Evolutionary conservation across 2,329 filamentous ascomycete genomes (phyloP).

Genomic region (Pseudocercospora eumusae): DNA sequence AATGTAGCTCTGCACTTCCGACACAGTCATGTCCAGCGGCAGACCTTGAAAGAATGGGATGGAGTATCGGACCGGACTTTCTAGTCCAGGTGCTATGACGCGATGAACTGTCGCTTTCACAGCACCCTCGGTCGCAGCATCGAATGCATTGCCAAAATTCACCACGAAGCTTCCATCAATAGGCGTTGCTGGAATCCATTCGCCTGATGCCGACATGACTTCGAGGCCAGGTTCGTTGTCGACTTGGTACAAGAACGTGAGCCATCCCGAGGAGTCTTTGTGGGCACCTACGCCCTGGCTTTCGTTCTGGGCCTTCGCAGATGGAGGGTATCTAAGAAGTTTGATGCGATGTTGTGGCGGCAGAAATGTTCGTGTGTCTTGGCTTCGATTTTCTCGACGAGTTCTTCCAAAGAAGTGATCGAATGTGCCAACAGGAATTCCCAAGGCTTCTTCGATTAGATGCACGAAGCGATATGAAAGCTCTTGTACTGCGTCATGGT

Average conservation of each 20-base stretch:
- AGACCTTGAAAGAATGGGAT: slow-evolving; percentile 45
- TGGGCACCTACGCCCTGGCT: slow-evolving; percentile 62
- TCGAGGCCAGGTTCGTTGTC: slow-evolving; percentile 56
- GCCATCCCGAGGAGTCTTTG: slow-evolving; percentile 65
- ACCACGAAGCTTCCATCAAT: slow-evolving; percentile 57
- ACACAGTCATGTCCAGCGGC: slow-evolving; percentile 43
- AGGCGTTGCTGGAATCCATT: slow-evolving; percentile 55
- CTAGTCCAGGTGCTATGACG: slow-evolving; percentile 32
- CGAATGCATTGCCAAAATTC: slow-evolving; percentile 61
- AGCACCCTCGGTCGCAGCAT: slow-evolving; percentile 57
- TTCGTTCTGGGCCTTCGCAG: slow-evolving; percentile 12
- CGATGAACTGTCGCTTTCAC: slow-evolving; percentile 56
- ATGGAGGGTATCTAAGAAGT: slow-evolving; percentile 56
- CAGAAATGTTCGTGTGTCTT: slow-evolving; percentile 24
- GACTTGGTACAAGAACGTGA: slow-evolving; percentile 64
- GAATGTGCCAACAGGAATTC: slow-evolving; percentile 52
- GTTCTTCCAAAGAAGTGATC: slow-evolving; percentile 49
- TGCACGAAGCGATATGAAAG: slow-evolving; percentile 57
- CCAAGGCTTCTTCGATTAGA: slow-evolving; percentile 59
- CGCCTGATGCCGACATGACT: slow-evolving; percentile 51
- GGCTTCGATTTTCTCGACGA: not conserved
- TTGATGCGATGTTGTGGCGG: slow-evolving; percentile 60
- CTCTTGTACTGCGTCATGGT: slow-evolving; percentile 54
- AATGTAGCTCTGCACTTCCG: slow-evolving; percentile 43
- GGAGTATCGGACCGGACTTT: slow-evolving; percentile 34